phyloP scores from a whole-genome alignment of 805 yeast genomes.

The Schwanniomyces polymorphus region DNA sequence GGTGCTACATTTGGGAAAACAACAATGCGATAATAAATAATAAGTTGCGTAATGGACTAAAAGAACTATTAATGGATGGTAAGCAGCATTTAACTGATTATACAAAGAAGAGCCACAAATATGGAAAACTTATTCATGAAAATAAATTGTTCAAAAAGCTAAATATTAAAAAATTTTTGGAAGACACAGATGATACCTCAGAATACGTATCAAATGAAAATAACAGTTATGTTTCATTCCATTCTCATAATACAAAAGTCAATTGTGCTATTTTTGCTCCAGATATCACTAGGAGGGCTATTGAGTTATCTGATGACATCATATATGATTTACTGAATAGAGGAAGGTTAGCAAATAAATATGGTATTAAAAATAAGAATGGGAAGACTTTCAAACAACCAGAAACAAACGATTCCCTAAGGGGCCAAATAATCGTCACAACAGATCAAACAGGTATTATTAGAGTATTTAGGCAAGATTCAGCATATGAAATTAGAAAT shows the following conservation, averaged over 20 bases:
- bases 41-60: slow-evolving; percentile 31
- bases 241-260: slow-evolving; percentile 72
- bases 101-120: slow-evolving; percentile 25
- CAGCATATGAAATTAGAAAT: slow-evolving; percentile 48
- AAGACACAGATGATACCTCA: slow-evolving; percentile 13
- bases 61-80: slow-evolving; percentile 35
- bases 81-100: slow-evolving; percentile 33
- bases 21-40: slow-evolving; percentile 42
- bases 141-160: slow-evolving; percentile 26
- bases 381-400: neutral
- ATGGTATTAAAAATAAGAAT: no score
- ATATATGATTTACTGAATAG: slow-evolving; percentile 59
- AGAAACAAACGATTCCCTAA: neutral
- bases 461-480: slow-evolving; percentile 78
- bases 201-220: slow-evolving; percentile 48
- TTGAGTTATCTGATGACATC: slow-evolving; percentile 76
- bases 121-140: slow-evolving; percentile 27
- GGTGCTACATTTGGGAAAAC: slow-evolving; percentile 79
- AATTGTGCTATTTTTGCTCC: slow-evolving; percentile 84
- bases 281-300: slow-evolving; percentile 55
- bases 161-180: slow-evolving; percentile 24
- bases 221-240: slow-evolving; percentile 65
- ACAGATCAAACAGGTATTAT: slow-evolving; percentile 75
- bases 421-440: slow-evolving; percentile 63
- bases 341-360: slow-evolving; percentile 8